Base-by-base conservation (phyloP, 2,329 filamentous ascomycete genomes). In the Aspergillus eucalypticola region DNA sequence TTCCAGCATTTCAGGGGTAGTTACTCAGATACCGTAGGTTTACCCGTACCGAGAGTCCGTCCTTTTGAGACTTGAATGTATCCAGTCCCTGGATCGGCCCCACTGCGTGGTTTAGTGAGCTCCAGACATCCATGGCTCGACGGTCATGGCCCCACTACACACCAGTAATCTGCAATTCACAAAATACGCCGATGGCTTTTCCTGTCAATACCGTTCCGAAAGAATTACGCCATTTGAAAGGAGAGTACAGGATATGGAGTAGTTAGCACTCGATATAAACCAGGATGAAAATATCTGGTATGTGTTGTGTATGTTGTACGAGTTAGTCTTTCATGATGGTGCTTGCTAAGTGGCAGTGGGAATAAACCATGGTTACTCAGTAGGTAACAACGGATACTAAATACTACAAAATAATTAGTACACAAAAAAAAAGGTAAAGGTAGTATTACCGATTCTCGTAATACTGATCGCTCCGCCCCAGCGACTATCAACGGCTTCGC, bases 401-500 rank as follows among this genome's bases (percentile, higher is more conserved):
- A 35, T 35, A 35, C 32, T 35, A 35, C 11, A 13, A 35, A 13
- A 35, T 13, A 13, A 35, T 13, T 35, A 35, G 32, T 35, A 29
- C 27, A 29, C 27, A 29, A 11, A 35, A 35, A 32, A 32, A 35
- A 35, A 35, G 11, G 1, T 5, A 13, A 13, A 11, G 29, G 10
- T 35, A 35, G 32, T 35, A 35, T 35, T 50, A 50, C 11, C 46
- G 19, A 1, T 32, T 29, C 25, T 27, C 25, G 46, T 50, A 46
- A 55, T 46, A 44, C 52, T 21, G 53, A 42, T 29, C 41, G 25
- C 53, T 44, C 35, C 42, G 53, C 52, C 39, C 38, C 38, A 42
- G 52, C 39, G 25, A 60, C 50, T 60, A 63, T 65, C 61, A 63
- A 63, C 60, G 56, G 60, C 62, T 52, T 58, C 58, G 56, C 54